Evolutionary conservation across 352 stramenopile genomes (phyloP).

Genomic region (Phytophthora fragariae): DNA sequence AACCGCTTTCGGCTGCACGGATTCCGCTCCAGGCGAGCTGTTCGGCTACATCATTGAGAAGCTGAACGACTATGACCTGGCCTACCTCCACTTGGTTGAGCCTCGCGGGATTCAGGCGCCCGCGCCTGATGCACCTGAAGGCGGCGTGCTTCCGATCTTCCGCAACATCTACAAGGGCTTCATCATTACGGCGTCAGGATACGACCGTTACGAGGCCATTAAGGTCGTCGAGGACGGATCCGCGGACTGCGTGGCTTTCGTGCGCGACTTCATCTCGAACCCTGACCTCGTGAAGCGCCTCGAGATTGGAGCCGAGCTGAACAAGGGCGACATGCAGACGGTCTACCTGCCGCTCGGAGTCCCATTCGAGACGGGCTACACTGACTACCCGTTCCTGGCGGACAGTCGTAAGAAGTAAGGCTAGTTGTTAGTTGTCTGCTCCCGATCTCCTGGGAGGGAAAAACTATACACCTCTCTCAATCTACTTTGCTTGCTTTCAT

Average conservation of each 20-base stretch:
- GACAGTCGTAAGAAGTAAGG: constrained; percentile 12
- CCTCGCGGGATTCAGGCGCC: constrained; percentile 32
- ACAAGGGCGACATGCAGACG: constrained; percentile 30
- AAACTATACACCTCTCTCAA: no score
- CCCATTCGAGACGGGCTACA: constrained; percentile 35
- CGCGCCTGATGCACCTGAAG: constrained; percentile 26
- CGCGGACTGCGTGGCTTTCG: constrained; percentile 48
- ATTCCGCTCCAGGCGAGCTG: constrained; percentile 31
- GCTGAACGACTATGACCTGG: constrained; percentile 41
- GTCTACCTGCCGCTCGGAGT: constrained; percentile 30
- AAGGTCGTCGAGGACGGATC: constrained; percentile 38
- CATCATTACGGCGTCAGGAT: constrained; percentile 47
- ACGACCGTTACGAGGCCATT: constrained; percentile 29
- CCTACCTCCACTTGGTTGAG: constrained; percentile 55
- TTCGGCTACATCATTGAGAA: constrained; percentile 36
- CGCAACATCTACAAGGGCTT: constrained; percentile 50
- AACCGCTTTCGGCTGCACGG: constrained; percentile 37
- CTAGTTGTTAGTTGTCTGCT: no score
- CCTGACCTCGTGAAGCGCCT: constrained; percentile 54
- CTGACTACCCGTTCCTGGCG: constrained; percentile 30
- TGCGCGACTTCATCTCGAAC: constrained; percentile 58
- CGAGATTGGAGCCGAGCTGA: constrained; percentile 30
- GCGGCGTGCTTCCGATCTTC: constrained; percentile 43
- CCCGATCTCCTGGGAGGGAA: no score
- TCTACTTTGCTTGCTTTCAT: no score